phyloP scores from a whole-genome alignment of 2,329 filamentous ascomycete genomes.

The Colletotrichum euphorbiae region DNA sequence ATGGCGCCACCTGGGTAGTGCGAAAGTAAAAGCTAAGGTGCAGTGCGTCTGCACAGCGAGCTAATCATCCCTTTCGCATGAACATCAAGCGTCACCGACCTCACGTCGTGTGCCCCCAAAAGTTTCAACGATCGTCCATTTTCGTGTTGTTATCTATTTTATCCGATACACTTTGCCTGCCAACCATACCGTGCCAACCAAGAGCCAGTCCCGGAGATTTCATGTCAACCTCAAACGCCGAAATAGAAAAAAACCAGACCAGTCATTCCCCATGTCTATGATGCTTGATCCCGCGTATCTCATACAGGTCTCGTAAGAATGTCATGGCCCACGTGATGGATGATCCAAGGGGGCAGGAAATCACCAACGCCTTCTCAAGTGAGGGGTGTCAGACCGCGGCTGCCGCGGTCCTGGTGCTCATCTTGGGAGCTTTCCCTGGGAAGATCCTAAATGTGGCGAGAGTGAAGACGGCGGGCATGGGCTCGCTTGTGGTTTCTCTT shows the following conservation, averaged over 20 bases:
- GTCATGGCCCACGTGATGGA: slow-evolving; percentile 21
- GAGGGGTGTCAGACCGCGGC: too few relatives aligned
- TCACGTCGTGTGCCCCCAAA: neutral
- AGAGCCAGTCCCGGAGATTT: slow-evolving; percentile 34
- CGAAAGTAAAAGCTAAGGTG: neutral
- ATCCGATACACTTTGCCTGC: slow-evolving; percentile 13
- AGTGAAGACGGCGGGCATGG: slow-evolving; percentile 31
- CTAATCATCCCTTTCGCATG: neutral
- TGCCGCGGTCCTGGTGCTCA: neutral
- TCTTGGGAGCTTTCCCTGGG: neutral
- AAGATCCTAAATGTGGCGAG: slow-evolving; percentile 24
- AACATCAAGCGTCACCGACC: slow-evolving; percentile 3
- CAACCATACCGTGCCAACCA: slow-evolving; percentile 24
- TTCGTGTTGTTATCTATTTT: slow-evolving; percentile 24
- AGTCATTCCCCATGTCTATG: slow-evolving; percentile 23
- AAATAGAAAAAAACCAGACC: slow-evolving; percentile 33
- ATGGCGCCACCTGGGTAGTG: neutral
- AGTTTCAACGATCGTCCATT: slow-evolving; percentile 24
- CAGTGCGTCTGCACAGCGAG: neutral
- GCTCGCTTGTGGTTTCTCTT: slow-evolving; percentile 38
- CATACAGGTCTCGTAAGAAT: slow-evolving; percentile 37
- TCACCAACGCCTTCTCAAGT: neutral
- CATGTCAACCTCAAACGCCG: slow-evolving; percentile 31
- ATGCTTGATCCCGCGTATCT: slow-evolving; percentile 24
- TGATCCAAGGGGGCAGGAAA: slow-evolving; percentile 24